phyloP scores from a whole-genome alignment of 139 green algal genomes.

The Chlamydomonas schloesseri region DNA sequence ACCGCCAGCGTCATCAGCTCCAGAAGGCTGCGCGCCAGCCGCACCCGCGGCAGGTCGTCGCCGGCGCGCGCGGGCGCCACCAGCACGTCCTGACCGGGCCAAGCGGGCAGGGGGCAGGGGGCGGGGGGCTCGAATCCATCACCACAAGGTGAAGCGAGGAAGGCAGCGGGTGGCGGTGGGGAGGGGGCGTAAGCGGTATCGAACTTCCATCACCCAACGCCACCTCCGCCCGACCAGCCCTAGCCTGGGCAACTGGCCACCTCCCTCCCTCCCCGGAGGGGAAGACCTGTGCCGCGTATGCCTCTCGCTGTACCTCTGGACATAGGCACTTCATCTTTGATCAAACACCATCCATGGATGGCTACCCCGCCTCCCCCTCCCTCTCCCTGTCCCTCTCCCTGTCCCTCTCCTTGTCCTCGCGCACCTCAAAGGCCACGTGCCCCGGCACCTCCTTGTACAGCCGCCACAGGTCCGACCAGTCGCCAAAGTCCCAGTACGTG shows the following conservation, averaged over 20 bases:
- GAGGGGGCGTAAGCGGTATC: no score
- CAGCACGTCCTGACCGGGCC: neutral
- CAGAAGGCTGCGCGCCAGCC: constrained; percentile 36
- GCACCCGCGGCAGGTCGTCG: constrained; percentile 42
- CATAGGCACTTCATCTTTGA: no score
- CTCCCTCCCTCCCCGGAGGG: no score
- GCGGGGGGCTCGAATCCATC: no score
- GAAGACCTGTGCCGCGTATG: no score
- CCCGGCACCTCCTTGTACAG: constrained; percentile 64
- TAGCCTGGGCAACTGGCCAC: no score
- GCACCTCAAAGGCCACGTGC: constrained; percentile 51
- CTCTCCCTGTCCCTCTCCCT: no score
- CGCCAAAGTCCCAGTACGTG: constrained; percentile 79
- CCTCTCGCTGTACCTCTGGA: no score
- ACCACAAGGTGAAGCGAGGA: neutral
- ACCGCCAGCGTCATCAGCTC: constrained; percentile 23
- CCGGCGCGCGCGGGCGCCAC: neutral
- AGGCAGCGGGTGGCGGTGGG: neutral
- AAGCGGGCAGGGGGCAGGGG: neutral
- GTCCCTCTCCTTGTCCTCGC: constrained; percentile 9
- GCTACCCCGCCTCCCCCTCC: no score
- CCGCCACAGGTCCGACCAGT: constrained; percentile 81
- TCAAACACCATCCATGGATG: no score
- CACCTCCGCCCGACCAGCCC: no score
- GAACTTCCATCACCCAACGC: no score